A percentile compares a stretch with the other conserved stretches of the same genome.
These are phyloP conservation scores for Brassica incana DNA, from an alignment of 345 rosid genomes.

Conservation along the genomic window DNA sequence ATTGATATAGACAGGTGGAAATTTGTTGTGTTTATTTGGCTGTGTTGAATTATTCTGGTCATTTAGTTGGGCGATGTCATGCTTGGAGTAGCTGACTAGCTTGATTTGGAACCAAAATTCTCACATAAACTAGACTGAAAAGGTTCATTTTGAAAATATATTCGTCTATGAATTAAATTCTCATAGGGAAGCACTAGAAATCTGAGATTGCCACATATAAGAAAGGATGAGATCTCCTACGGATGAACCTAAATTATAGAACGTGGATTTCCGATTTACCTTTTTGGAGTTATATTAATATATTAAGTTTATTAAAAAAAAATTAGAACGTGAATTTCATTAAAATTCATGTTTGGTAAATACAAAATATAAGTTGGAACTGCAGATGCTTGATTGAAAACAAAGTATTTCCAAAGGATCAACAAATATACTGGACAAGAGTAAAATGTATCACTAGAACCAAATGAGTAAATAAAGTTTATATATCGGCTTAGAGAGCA, in stretches of 20 bases:
- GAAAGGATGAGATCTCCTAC: not conserved
- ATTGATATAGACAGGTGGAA: too few relatives aligned
- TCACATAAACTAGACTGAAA: not conserved
- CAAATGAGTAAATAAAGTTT: not conserved
- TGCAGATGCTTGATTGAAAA: not conserved
- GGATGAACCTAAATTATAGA: not conserved
- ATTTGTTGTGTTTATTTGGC: not conserved
- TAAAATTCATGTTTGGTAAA: not conserved
- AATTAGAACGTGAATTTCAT: too few relatives aligned
- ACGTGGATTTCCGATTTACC: not conserved
- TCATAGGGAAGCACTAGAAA: not conserved
- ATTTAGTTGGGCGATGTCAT: not conserved
- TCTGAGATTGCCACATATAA: not conserved
- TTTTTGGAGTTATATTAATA: too few relatives aligned
- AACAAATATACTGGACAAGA: not conserved
- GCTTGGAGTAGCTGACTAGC: not conserved
- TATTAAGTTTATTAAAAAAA: too few relatives aligned
- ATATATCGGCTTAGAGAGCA: not conserved
- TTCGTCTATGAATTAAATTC: not conserved
- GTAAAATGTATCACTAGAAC: not conserved
- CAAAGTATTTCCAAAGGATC: not conserved
- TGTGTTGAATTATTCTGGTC: not conserved
- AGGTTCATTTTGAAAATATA: not conserved
- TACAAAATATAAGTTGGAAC: not conserved
- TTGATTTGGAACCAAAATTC: not conserved